Conservation (phyloP, 208 protist genomes). For the Trypanosoma conorhini region DNA sequence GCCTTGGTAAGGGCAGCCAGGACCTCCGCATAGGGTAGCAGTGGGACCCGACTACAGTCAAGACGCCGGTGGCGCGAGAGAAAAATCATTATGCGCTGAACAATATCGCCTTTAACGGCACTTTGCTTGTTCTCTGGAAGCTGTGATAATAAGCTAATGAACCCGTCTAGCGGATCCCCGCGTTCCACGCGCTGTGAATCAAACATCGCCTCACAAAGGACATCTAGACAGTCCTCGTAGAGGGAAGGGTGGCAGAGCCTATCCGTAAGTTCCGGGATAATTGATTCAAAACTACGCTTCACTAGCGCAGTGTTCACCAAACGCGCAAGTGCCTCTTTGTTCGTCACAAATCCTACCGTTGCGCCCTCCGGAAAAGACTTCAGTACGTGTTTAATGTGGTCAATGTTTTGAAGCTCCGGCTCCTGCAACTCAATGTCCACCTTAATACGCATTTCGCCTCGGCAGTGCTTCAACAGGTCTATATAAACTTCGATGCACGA, state of each 20-base stretch:
- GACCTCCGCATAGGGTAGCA: conserved; percentile 84
- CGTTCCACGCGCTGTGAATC: conserved; percentile 55
- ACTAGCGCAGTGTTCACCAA: conserved; percentile 61
- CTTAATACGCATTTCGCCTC: conserved; percentile 65
- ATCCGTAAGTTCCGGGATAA: conserved; percentile 57
- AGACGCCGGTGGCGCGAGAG: conserved; percentile 66
- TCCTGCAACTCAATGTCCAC: conserved; percentile 77
- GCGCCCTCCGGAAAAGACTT: conserved; percentile 43
- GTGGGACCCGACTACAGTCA: conserved; percentile 68
- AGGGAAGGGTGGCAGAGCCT: conserved; percentile 49
- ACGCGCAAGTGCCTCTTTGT: conserved; percentile 52
- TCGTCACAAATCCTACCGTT: conserved; percentile 55
- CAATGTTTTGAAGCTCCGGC: conserved; percentile 50
- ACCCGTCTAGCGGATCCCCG: conserved; percentile 56
- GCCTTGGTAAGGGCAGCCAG: conserved; percentile 65
- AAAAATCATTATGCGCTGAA: conserved; percentile 67
- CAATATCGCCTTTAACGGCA: conserved; percentile 60
- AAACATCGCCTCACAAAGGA: conserved; percentile 76
- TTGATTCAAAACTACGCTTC: conserved; percentile 47
- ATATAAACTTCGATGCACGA: conserved; percentile 1
- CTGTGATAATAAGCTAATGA: conserved; percentile 57
- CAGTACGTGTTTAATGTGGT: conserved; percentile 51
- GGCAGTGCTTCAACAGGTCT: not conserved
- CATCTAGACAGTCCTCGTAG: conserved; percentile 58
- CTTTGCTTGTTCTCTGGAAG: conserved; percentile 48